Base-by-base conservation (phyloP, 2,329 filamentous ascomycete genomes). In the Fusarium sp. region DNA sequence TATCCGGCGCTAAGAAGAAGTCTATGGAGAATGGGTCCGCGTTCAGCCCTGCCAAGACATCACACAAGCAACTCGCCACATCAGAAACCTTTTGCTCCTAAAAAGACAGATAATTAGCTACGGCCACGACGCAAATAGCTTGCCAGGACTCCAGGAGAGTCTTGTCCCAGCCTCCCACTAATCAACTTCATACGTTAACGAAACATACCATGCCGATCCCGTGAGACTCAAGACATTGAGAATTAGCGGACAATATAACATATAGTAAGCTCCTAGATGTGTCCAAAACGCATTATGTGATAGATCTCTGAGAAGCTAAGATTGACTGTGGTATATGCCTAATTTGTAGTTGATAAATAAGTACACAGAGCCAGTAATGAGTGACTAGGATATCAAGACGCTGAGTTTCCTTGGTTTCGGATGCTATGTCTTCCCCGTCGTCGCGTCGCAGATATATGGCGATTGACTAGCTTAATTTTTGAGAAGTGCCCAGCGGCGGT, bases 81-180 rank as follows among this genome's bases (percentile, higher is more conserved):
- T 71, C 70, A 9, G 57, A 69, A 23, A 73, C 37, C 38, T 73
- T 73, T 50, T 67, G 66, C 48, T 73, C 70, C 70, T 73, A 33
- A 26, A 47, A 23, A 31, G 16, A n/a, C 18, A 18, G 9, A 38
- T 31, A 20, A 20, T 24, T 39, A 8, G 35, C 20, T 24, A n/a
- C 29, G 10, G 16, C 16, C 29, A 26, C 7, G 29, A 37, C 20
- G 29, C 31, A 48, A 20, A 48, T 24, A 35, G 4, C 13, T 24
- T 24, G 29, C 44, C 29, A 37, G 12, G 29, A 35, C n/a, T n/a
- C n/a, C n/a, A n/a, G n/a, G n/a, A n/a, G 20, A 3, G 29, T 6
- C 44, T 48, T 48, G 15, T 47, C 24, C 44, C 44, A 8, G n/a
- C 18, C 26, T 29, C 26, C 8, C 26, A 48, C 15, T 35, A n/a